phyloP scores from a whole-genome alignment of 768 basidiomycete species.

The Termitomyces eurrhizus region DNA sequence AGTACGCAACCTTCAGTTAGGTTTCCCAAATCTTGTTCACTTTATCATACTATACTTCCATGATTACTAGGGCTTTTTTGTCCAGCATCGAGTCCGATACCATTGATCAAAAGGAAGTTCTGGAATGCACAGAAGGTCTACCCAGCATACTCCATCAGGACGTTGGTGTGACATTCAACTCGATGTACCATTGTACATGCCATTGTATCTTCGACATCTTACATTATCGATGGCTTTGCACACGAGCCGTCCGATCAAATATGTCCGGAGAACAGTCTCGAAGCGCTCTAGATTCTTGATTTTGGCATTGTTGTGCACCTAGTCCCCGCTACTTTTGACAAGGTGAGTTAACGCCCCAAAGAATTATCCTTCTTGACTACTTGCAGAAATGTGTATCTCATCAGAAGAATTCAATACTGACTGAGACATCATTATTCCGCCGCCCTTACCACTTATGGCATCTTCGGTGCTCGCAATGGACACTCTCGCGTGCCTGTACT shows the following conservation, averaged over 20 bases:
- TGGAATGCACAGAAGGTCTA: background rate
- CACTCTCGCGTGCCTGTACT: too few species aligned
- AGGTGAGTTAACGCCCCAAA: background rate
- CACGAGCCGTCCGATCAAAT: background rate
- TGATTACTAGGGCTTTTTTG: background rate
- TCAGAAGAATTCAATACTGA: too few species aligned
- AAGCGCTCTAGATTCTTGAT: background rate
- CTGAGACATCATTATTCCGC: background rate
- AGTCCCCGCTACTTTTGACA: background rate
- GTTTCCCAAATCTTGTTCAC: background rate
- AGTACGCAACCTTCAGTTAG: background rate
- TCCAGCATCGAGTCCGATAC: background rate
- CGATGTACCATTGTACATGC: background rate
- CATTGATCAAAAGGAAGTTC: background rate
- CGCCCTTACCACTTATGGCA: background rate
- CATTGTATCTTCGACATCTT: background rate
- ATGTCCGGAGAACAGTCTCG: background rate
- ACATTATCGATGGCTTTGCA: background rate
- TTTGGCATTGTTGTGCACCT: background rate
- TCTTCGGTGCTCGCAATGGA: background rate
- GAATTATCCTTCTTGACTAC: too few species aligned
- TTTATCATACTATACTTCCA: background rate
- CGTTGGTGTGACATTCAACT: background rate
- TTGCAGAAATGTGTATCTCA: too few species aligned
- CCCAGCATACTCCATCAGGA: background rate